Base-by-base conservation (phyloP, 805 yeast species). In the Cyberlindnera galapagoensis region DNA sequence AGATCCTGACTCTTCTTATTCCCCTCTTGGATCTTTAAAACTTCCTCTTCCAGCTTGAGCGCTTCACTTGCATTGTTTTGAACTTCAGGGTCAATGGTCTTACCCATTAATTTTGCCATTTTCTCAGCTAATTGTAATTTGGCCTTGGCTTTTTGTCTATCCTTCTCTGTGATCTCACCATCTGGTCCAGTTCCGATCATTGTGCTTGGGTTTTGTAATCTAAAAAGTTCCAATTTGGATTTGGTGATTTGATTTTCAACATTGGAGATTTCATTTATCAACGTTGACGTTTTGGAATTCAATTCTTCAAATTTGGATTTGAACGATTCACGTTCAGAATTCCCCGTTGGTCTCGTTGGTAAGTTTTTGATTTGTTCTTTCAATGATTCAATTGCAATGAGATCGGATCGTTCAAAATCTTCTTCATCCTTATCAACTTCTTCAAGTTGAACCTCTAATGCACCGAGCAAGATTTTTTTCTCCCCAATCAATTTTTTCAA, bases 71-170 rank as follows among this genome's bases (percentile, higher is more conserved):
- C 56, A 17, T 65, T 66, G 26, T 58, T 56, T 17, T 61, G 60
- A 23, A 47, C 25, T 11, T 32, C 43, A 4, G 52, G 49, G 15
- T 69, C 66, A 6, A 70, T 57, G 10, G 74, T 65, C 47, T 77
- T 80, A 2, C 96, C 96, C 0, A 97, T 88, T 46, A 90, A 67
- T 10, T 90, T 85, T 15, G 95, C 94, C 94, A 90, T 87, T 40
- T 94, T 72, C 21, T 86, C 80, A 41, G 78, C 77, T 44, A 92
- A 65, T 36, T 77, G 59, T 24, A 88, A 88, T 51, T 82, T 80
- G 26, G 85, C 76, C 44, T 74, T 78, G 26, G 88, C 88, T 47
- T 82, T 81, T 35, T 81, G 71, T 37, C 82, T 71, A 52, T 88
- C 97, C 7, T 72, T 59, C 16, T 84, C 95, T 3, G 96, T 87